A percentile compares a stretch with the other conserved stretches of the same genome.
These are phyloP conservation scores for Eucalyptus marginata DNA, from an alignment of 345 rosid species.

Conservation along the genomic window DNA sequence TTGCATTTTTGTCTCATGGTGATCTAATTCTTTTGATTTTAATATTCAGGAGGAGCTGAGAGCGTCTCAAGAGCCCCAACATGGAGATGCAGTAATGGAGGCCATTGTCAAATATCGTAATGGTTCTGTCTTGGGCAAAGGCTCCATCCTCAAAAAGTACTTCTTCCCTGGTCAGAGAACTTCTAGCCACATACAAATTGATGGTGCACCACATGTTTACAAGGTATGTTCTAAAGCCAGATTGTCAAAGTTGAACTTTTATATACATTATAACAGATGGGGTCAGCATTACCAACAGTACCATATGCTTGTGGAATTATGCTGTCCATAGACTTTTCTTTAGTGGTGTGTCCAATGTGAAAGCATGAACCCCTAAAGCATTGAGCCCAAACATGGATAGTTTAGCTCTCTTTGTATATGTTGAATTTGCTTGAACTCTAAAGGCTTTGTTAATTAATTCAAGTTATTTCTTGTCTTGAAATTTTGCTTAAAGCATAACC, in stretches of 20 bases:
- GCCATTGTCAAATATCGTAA: constrained; percentile 72
- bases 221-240: constrained; percentile 32
- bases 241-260: not conserved
- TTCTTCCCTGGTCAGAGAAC: constrained; percentile 93
- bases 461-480: not conserved
- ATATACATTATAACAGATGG: not conserved
- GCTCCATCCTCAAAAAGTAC: constrained; percentile 81
- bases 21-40: not conserved
- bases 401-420: not conserved
- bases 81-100: constrained; percentile 98
- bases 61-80: constrained; percentile 69
- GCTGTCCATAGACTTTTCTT: not conserved
- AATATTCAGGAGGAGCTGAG: constrained; percentile 79
- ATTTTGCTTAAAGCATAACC: not conserved
- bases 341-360: not conserved
- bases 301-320: not conserved
- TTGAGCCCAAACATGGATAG: not conserved
- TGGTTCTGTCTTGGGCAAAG: constrained; percentile 90
- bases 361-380: not conserved
- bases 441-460: not conserved
- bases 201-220: constrained; percentile 85
- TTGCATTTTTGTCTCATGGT: not conserved
- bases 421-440: not conserved
- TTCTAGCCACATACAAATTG: constrained; percentile 75
- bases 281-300: not conserved